phyloP scores from a whole-genome alignment of 106 monocot species.

The Apostasia shenzhenica region DNA sequence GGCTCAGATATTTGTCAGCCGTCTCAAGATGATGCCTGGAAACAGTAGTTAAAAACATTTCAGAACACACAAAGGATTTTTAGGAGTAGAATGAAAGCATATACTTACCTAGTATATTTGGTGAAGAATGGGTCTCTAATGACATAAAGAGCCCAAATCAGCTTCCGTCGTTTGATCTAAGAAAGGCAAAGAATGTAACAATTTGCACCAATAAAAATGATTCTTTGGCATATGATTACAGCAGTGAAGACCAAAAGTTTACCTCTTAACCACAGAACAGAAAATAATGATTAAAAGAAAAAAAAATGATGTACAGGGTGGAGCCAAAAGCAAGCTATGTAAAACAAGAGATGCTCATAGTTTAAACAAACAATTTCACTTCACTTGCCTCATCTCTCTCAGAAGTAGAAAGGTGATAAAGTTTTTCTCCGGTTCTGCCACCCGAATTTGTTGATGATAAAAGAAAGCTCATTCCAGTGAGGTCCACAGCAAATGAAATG shows the following conservation, averaged over 20 bases:
- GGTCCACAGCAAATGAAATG: conserved; percentile 61
- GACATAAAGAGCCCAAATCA: conserved; percentile 80
- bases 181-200: conserved; percentile 3
- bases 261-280: not conserved
- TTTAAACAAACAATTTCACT: conserved; percentile 3
- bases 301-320: not conserved
- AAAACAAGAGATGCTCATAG: not conserved
- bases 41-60: conserved; percentile 10
- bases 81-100: not conserved
- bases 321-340: not conserved
- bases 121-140: conserved; percentile 94
- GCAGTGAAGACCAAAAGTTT: not conserved
- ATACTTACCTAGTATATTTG: conserved; percentile 58
- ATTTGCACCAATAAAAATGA: conserved; percentile 4
- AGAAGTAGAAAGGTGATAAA: conserved; percentile 32
- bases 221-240: no score
- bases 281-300: not conserved
- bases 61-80: not conserved
- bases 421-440: conserved; percentile 16
- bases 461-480: conserved; percentile 64
- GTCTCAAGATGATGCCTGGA: conserved; percentile 67
- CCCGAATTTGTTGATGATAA: conserved; percentile 33
- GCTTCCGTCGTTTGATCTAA: conserved; percentile 72
- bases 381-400: conserved; percentile 76
- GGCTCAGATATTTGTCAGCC: conserved; percentile 35